These are phyloP conservation scores for Xylaria arbuscula DNA, from an alignment of 2,329 filamentous ascomycete species.

Conservation along the genomic window DNA sequence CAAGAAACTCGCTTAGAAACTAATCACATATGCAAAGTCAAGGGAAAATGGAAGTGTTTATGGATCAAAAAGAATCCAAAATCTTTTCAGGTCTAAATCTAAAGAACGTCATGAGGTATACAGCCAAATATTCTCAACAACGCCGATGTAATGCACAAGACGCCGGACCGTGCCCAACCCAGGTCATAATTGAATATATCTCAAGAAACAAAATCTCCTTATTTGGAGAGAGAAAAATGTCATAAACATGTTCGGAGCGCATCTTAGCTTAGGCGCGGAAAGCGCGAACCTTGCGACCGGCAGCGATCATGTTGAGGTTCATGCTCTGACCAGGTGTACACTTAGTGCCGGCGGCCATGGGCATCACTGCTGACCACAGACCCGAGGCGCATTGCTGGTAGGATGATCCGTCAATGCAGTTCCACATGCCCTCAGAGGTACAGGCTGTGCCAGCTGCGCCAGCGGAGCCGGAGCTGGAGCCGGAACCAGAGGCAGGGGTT, in stretches of 20 bases:
- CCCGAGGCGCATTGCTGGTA: conserved; percentile 68
- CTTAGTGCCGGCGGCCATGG: conserved; percentile 58
- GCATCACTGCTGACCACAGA: conserved; percentile 58
- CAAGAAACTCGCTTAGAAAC: not conserved
- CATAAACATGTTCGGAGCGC: not conserved
- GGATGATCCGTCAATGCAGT: conserved; percentile 62
- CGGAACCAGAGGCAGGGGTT: conserved; percentile 32
- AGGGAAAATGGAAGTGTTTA: not conserved
- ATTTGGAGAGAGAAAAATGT: not conserved
- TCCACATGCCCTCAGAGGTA: conserved; percentile 62
- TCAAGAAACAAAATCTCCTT: not conserved
- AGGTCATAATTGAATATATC: not conserved
- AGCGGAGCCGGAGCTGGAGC: conserved; percentile 35
- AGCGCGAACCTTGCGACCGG: conserved; percentile 40
- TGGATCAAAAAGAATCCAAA: not conserved
- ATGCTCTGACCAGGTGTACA: conserved; percentile 58
- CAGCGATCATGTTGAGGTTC: conserved; percentile 53
- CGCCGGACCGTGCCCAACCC: not conserved
- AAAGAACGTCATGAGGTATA: not conserved
- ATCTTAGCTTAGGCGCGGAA: conserved; percentile 44
- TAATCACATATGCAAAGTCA: not conserved
- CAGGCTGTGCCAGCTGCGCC: conserved; percentile 52
- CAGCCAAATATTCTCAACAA: not conserved
- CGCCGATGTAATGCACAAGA: conserved; percentile 22
- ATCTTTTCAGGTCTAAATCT: not conserved